Evolutionary conservation across 108 stramenopile species (phyloP), one percentile per base, ranked within the genome.

Genomic region (Stephanodiscus minutulus): DNA sequence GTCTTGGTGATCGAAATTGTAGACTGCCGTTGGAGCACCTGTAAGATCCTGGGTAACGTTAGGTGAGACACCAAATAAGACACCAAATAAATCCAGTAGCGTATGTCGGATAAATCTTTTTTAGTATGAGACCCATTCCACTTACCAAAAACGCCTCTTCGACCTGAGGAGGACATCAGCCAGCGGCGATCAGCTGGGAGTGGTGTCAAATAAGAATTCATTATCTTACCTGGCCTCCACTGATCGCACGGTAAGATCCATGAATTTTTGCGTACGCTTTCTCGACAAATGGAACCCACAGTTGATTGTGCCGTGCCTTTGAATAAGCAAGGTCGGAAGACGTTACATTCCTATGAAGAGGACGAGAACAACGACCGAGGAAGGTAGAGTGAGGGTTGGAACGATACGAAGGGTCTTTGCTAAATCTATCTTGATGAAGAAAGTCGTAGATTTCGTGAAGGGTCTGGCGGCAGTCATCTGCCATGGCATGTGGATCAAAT

Each of bases 241-340:
- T 88, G 27, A 96, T 83, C 0, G 86, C 72, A 43, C 72, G 55
- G 79, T 92, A 96, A 25, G 83, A 92, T 1, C 92, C 95, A 66
- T 96, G 92, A 53, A 82, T 84, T 63, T 99, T 99, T 12, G 97
- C 91, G 65, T 96, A 98, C 5, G 98, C 98, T 72, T 99, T 99
- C 85, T 99, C 98, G 36, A 99, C 61, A 61, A 99, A 79, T 22
- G 91, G 87, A 25, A 95, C 93, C 98, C 98, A 99, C 5, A 98
- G 83, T 82, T 98, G 93, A 62, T 85, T 82, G 58, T 70, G 29
- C 50, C 70, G 73, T 13, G 82, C 84, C 49, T 86, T 88, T 10
- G 89, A 87, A 57, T 90, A 90, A 31, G 89, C 89, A 22, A 89
- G 61, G 50, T 87, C 87, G 5, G 76, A 61, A 31, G 88, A 72